Evolutionary conservation across 2,329 filamentous ascomycete genomes (phyloP).

Genomic region (Amauroascus niger): DNA sequence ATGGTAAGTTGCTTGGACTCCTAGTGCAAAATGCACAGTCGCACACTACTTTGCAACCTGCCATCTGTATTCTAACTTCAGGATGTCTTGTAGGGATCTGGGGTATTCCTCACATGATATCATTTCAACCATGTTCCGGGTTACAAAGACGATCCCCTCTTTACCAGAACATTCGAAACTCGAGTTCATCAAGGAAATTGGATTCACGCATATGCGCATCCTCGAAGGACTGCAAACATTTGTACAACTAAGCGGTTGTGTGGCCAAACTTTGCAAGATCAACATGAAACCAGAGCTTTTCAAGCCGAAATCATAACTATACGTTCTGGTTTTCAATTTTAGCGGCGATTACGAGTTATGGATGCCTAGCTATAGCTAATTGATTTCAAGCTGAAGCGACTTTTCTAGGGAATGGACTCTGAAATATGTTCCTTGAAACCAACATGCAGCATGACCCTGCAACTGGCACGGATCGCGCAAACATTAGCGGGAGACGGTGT

Average conservation of each 20-base stretch:
- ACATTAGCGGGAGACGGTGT: background rate
- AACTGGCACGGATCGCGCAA: background rate
- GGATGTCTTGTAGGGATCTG: slow-evolving; percentile 48
- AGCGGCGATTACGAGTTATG: background rate
- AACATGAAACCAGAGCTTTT: slow-evolving; percentile 93
- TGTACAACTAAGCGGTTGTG: slow-evolving; percentile 83
- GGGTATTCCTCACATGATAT: slow-evolving; percentile 99
- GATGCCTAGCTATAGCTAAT: too few species aligned
- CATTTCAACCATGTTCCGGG: slow-evolving; percentile 97
- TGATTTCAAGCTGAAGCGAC: too few species aligned
- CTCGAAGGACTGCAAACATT: slow-evolving; percentile 95
- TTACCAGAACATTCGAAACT: slow-evolving; percentile 91
- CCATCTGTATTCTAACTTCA: slow-evolving; percentile 2
- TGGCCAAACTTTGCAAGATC: slow-evolving; percentile 82
- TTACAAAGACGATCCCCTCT: slow-evolving; percentile 89
- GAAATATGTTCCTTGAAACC: too few species aligned
- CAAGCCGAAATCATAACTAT: slow-evolving; percentile 29
- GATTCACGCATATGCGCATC: slow-evolving; percentile 98
- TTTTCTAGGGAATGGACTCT: too few species aligned
- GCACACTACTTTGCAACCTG: background rate
- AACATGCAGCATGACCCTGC: background rate
- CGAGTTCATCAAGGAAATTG: slow-evolving; percentile 97
- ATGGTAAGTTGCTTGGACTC: slow-evolving; percentile 46
- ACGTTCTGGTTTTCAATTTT: too few species aligned
- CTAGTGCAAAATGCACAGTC: too few species aligned